These are phyloP conservation scores for Globisporangium okanoganense DNA, from an alignment of 352 stramenopile species.

Conservation along the genomic window DNA sequence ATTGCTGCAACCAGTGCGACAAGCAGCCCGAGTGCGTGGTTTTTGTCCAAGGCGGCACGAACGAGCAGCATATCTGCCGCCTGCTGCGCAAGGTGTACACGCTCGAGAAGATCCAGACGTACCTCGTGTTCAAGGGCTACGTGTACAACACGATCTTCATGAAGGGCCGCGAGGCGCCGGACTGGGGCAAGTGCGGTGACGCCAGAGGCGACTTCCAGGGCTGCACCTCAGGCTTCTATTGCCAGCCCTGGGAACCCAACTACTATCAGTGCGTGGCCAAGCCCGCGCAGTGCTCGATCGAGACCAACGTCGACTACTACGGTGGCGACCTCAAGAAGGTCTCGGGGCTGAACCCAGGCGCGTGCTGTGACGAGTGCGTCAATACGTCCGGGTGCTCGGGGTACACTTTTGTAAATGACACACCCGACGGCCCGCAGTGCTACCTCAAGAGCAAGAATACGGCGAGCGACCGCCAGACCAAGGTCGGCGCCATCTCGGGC, in stretches of 20 bases:
- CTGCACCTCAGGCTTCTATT: background rate
- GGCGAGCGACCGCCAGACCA: background rate
- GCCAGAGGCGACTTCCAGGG: background rate
- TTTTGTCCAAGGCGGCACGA: background rate
- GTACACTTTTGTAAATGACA: background rate
- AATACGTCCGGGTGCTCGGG: background rate
- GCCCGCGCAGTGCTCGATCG: background rate
- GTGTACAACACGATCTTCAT: slow-evolving; percentile 2
- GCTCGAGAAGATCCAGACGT: background rate
- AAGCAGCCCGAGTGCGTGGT: background rate
- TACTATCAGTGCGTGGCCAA: background rate
- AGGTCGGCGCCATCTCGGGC: background rate
- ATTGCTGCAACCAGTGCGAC: slow-evolving; percentile 4
- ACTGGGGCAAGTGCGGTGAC: background rate
- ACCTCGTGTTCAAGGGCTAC: background rate
- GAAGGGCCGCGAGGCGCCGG: background rate
- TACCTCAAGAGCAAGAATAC: background rate
- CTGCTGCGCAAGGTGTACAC: background rate
- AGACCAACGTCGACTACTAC: background rate
- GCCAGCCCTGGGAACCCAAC: background rate
- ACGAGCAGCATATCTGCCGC: background rate
- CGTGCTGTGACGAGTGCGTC: background rate
- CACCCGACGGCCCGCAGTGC: background rate
- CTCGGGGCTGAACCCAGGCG: background rate
- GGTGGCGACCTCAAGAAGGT: background rate